A percentile compares a stretch with the other conserved stretches of the same genome.
These are phyloP conservation scores for Cryptosporidium xiaoi DNA, from an alignment of 169 alveolate species.

Conservation along the genomic window DNA sequence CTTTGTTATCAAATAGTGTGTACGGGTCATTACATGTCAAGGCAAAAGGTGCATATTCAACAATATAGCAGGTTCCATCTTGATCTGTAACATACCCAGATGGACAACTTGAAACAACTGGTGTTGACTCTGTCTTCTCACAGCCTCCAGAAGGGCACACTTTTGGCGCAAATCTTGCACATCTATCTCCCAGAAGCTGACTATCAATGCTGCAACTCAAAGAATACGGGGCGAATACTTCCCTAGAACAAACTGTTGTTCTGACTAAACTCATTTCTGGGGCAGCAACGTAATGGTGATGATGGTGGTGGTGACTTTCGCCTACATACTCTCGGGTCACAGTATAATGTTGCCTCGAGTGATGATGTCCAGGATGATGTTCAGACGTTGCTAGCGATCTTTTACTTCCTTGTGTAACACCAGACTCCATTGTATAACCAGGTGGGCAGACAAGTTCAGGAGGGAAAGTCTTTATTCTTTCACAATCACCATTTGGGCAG, in stretches of 20 bases:
- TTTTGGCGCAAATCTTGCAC: slow-evolving; percentile 74
- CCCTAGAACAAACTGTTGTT: slow-evolving; percentile 73
- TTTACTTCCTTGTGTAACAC: slow-evolving; percentile 35
- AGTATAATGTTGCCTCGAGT: slow-evolving; percentile 1
- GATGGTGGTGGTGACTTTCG: slow-evolving; percentile 6
- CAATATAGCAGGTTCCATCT: slow-evolving; percentile 73
- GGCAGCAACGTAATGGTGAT: slow-evolving; percentile 9
- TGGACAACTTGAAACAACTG: slow-evolving; percentile 72
- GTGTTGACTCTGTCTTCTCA: slow-evolving; percentile 67
- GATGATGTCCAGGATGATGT: slow-evolving; percentile 50
- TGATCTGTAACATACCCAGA: slow-evolving; percentile 71
- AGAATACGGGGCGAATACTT: slow-evolving; percentile 71
- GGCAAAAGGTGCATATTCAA: slow-evolving; percentile 75
- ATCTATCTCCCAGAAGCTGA: slow-evolving; percentile 70
- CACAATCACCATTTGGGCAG: slow-evolving; percentile 75
- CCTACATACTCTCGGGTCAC: not conserved
- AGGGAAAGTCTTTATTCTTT: slow-evolving; percentile 61
- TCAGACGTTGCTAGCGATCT: slow-evolving; percentile 31
- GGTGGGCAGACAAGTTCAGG: slow-evolving; percentile 74
- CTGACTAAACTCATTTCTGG: slow-evolving; percentile 50
- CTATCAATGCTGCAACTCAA: slow-evolving; percentile 64
- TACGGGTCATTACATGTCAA: slow-evolving; percentile 66
- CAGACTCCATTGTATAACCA: slow-evolving; percentile 74
- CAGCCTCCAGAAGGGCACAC: slow-evolving; percentile 75
- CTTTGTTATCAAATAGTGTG: slow-evolving; percentile 68